Base-by-base conservation (phyloP, 768 basidiomycete genomes). In the Mycena rebaudengoi region DNA sequence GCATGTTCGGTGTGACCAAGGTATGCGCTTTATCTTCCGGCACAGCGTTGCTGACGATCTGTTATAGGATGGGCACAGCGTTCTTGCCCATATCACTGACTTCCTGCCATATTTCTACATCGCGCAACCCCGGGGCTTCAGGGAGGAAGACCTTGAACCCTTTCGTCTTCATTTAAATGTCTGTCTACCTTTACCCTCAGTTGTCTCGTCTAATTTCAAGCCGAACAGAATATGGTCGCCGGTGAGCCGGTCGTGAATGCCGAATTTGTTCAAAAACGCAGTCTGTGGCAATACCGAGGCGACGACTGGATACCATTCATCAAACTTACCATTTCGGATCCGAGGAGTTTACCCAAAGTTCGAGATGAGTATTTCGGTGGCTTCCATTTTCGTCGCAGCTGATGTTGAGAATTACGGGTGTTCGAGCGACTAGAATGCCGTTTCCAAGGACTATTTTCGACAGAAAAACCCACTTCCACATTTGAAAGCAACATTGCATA, bases 401-500 rank as follows among this genome's bases (percentile, higher is more conserved):
- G 53, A 43, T 20, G 48, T 55, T 62, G 65, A 64, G 76, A 54
- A 76, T 76, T 73, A 88, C 88, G 85, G 67, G 60, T 87, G 40
- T 89, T 95, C 71, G 95, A 96, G 69, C 81, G 87, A 59, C 91
- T 88, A 35, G 90, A 93, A 77, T 85, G 90, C 69, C 78, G 80
- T 23, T 95, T 86, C 72, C 80, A 86, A 62, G n/a, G n/a, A n/a
- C 87, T 82, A 62, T 76, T 91, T 26, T 91, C 87, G 59, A 68
- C 75, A 7, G 83, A 79, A 10, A 41, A 16, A 16, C 75, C 82
- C 26, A 79, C 88, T 16, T 60, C 88, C 28, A 98, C 97, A 0
- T 99, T 84, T 66, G 98, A 99, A 76, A 98, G 96, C 70, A 99
- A 99, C 72, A 93, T 99, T 56, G 88, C 87, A 0, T 99, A 94